Conservation (phyloP, 164 flowering plant genomes). For the Aristolochia fimbriata region DNA sequence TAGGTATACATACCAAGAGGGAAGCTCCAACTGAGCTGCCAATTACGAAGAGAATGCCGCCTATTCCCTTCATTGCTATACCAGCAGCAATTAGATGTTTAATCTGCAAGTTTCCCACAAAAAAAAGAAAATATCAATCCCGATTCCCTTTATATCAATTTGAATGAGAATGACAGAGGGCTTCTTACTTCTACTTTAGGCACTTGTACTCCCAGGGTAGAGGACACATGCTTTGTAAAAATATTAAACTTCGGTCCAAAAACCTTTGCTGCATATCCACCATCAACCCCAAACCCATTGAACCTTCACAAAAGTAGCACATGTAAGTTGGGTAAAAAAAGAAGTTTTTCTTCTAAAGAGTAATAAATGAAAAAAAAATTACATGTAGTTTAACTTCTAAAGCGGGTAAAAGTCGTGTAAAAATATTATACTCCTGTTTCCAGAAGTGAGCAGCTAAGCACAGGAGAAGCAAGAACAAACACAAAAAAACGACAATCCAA, state of each 20-base stretch:
- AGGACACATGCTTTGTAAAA: constrained; percentile 34
- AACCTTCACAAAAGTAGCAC: constrained; percentile 20
- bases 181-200: constrained; percentile 63
- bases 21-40: constrained; percentile 51
- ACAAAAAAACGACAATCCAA: too few relatives aligned
- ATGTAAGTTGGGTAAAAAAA: neutral
- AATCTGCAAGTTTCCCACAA: constrained; percentile 23
- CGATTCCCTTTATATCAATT: neutral
- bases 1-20: constrained; percentile 31
- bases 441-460: too few relatives aligned
- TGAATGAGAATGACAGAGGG: neutral
- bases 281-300: constrained; percentile 51
- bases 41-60: constrained; percentile 45
- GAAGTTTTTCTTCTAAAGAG: neutral
- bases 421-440: too few relatives aligned
- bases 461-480: too few relatives aligned
- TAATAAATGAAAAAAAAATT: too few relatives aligned
- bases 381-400: too few relatives aligned
- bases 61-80: constrained; percentile 48
- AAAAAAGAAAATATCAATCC: too few relatives aligned
- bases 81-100: constrained; percentile 32
- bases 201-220: constrained; percentile 32
- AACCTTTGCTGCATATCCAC: constrained; percentile 50
- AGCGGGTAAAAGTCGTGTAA: too few relatives aligned
- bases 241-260: constrained; percentile 32